phyloP scores from a whole-genome alignment of 2,329 filamentous ascomycete genomes.

The Phialocephala subalpina region DNA sequence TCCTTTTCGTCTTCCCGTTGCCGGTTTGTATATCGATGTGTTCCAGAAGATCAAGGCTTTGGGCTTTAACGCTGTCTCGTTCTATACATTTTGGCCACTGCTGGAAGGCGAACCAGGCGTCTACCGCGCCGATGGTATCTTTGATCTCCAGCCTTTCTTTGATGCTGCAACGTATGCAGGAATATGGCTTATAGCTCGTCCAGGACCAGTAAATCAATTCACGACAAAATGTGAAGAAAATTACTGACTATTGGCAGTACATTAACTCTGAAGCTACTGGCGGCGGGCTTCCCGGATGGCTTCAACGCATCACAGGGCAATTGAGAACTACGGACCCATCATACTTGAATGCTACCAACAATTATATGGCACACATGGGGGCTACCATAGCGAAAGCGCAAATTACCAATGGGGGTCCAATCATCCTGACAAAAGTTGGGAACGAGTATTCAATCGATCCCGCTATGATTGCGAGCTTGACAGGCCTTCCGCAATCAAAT shows the following conservation, averaged over 20 bases:
- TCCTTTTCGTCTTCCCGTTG: slow-evolving; percentile 67
- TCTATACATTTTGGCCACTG: slow-evolving; percentile 82
- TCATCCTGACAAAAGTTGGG: slow-evolving; percentile 82
- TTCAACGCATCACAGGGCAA: slow-evolving; percentile 71
- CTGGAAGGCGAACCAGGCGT: slow-evolving; percentile 76
- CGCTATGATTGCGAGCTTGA: no score
- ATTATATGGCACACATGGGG: slow-evolving; percentile 64
- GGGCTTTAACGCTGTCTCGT: slow-evolving; percentile 81
- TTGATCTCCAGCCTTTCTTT: slow-evolving; percentile 78
- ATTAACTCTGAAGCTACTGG: slow-evolving; percentile 82
- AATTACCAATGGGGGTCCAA: slow-evolving; percentile 82
- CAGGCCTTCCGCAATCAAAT: no score
- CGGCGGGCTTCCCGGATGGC: slow-evolving; percentile 83
- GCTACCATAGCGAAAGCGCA: slow-evolving; percentile 76
- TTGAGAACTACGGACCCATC: slow-evolving; percentile 68
- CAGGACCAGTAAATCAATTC: slow-evolving; percentile 43
- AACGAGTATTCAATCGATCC: slow-evolving; percentile 76
- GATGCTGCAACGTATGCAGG: slow-evolving; percentile 76
- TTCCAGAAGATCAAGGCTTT: slow-evolving; percentile 85
- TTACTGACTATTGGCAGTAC: slow-evolving; percentile 54
- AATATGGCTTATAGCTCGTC: slow-evolving; percentile 74
- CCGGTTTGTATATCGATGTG: slow-evolving; percentile 72
- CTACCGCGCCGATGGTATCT: slow-evolving; percentile 76
- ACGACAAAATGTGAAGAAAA: background rate
- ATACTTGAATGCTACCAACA: slow-evolving; percentile 72